Evolutionary conservation across 495 filamentous ascomycete genomes (phyloP), one percentile per base, ranked within the genome.

Genomic region (Hypomontagnella submonticulosa): DNA sequence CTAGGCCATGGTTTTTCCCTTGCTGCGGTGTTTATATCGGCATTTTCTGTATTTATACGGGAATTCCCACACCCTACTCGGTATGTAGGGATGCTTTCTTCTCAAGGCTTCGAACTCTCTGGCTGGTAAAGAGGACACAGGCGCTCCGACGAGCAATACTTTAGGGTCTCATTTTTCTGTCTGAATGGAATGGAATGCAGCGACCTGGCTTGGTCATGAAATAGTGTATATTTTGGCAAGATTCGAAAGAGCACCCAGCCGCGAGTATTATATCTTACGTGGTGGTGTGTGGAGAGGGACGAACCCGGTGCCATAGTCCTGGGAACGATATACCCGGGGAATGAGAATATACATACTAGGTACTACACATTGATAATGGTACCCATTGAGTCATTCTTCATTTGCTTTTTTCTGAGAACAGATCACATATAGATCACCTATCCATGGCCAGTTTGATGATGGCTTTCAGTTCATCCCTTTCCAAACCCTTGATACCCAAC

Each of bases 401-500:
- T 55, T 52, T 61, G n/a, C 4, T 60, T 47, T 60, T 47, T 27
- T 30, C 19, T 23, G 42, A 1, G 6, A 18, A 16, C 38, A 40
- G 20, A 30, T n/a, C n/a, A 16, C 15, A 10, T 7, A 33, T 42
- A 13, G 34, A 59, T 61, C 49, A 69, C 51, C 59, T 55, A 12
- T 63, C 66, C 8, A 69, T 60, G 20, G 66, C 66, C 34, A 33
- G 37, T 48, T 69, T 69, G 48, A 69, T 53, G 55, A 69, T 63
- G 30, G 54, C 49, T 38, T 69, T 69, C 27, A 69, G 55, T 27
- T 63, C 66, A 34, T 69, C 60, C 38, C 60, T 63, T 20, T 61
- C 43, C 18, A 69, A 3, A 4, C 61, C 66, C 55, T 61, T 63
- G 27, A 69, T 69, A 37, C 66, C 66, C 55, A 69, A 60, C 38